Percentiles rank a stretch among this genome's conserved stretches.
These are phyloP conservation scores for Puccinia coronata DNA, from an alignment of 1,284 basidiomycete genomes.

Conservation along the genomic window DNA sequence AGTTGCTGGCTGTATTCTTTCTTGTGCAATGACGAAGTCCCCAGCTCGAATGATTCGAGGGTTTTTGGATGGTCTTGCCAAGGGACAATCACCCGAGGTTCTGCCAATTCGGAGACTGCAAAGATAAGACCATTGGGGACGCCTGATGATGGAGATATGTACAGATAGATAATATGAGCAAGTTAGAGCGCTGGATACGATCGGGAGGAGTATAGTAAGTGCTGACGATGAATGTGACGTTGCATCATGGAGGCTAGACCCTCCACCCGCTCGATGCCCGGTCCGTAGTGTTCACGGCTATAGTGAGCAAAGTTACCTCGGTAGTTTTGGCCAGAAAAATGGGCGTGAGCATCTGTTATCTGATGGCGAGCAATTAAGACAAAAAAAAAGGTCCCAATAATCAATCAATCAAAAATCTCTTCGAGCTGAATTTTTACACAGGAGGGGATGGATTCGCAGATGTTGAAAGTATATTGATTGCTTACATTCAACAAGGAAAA, in stretches of 20 bases:
- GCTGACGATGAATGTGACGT: conserved; percentile 38
- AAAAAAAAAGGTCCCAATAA: background rate
- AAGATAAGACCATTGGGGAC: conserved; percentile 36
- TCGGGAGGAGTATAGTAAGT: background rate
- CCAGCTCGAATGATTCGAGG: conserved; percentile 24
- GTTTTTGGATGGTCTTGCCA: conserved; percentile 50
- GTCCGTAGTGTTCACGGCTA: conserved; percentile 48
- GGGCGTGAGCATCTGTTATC: conserved; percentile 36
- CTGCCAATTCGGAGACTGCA: conserved; percentile 48
- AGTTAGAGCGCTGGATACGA: conserved; percentile 3
- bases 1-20: conserved; percentile 28
- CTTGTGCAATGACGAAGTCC: background rate
- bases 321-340: conserved; percentile 47
- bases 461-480: background rate
- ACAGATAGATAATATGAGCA: background rate
- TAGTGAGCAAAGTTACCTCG: conserved; percentile 44
- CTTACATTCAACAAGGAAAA: conserved; percentile 47
- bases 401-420: background rate
- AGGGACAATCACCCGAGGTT: conserved; percentile 48
- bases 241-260: conserved; percentile 49
- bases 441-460: background rate
- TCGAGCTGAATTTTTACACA: background rate
- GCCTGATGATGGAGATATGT: conserved; percentile 1
- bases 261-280: conserved; percentile 47
- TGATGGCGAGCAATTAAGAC: background rate